A percentile compares a stretch with the other conserved stretches of the same genome.
These are phyloP conservation scores for Gracilariopsis chorda DNA, from an alignment of 23 red algal genomes.

Conservation along the genomic window DNA sequence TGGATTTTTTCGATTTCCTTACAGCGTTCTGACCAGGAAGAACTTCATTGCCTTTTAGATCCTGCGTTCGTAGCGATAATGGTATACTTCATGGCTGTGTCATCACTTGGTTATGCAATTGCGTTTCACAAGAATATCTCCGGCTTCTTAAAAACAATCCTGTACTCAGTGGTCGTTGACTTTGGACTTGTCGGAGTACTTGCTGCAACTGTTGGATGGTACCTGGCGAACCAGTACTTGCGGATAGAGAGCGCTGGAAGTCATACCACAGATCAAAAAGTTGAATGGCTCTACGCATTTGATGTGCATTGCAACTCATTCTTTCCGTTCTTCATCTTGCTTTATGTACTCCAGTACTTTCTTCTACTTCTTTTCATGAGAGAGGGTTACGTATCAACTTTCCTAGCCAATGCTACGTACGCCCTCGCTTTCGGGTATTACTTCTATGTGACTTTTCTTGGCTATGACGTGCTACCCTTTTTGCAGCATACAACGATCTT, in stretches of 20 bases:
- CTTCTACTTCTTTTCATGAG: slow-evolving; percentile 75
- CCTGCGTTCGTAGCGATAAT: slow-evolving; percentile 92
- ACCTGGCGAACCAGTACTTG: slow-evolving; percentile 78
- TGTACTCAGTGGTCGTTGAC: slow-evolving; percentile 66
- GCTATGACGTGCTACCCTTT: slow-evolving; percentile 92
- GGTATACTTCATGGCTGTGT: slow-evolving; percentile 77
- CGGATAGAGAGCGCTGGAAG: slow-evolving; percentile 49
- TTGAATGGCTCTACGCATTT: slow-evolving; percentile 99
- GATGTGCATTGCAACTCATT: slow-evolving; percentile 98
- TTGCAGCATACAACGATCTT: slow-evolving; percentile 80
- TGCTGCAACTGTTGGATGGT: slow-evolving; percentile 62
- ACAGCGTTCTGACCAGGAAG: no score
- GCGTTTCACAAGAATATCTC: slow-evolving; percentile 68
- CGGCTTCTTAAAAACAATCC: slow-evolving; percentile 57
- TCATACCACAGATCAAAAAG: slow-evolving; percentile 56
- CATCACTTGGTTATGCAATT: slow-evolving; percentile 69
- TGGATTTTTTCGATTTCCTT: no score
- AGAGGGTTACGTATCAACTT: slow-evolving; percentile 37
- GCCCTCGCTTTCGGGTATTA: slow-evolving; percentile 74
- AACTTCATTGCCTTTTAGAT: slow-evolving; percentile 47
- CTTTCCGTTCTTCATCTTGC: slow-evolving; percentile 79
- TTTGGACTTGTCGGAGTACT: slow-evolving; percentile 68
- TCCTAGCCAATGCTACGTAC: slow-evolving; percentile 44
- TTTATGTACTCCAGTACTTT: slow-evolving; percentile 84
- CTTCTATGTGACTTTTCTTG: slow-evolving; percentile 90